Evolutionary conservation across 1,139 yeast genomes (phyloP), one percentile per base, ranked within the genome.

Genomic region (Sugiyamaella neomexicana): DNA sequence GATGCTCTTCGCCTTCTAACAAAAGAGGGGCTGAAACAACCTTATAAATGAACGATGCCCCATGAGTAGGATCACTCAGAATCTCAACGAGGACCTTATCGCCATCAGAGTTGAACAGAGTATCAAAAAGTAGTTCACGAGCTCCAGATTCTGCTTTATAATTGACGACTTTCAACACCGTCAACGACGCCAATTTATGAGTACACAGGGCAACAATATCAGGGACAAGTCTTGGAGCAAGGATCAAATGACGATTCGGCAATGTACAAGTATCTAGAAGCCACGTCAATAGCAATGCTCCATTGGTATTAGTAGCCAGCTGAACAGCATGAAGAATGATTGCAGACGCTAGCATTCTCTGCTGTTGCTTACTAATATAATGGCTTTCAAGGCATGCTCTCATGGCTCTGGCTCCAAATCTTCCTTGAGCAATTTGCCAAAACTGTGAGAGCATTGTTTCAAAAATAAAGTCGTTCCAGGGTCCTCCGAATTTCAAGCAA

Each of bases 321-420:
- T 85, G 90, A 61, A 86, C 88, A 36, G 95, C 83, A 73, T 86
- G 85, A 52, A 85, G 79, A 23, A 89, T 83, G 58, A 93, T 88
- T 58, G 89, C 82, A 1, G 89, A 84, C 12, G 96, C 86, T n/a
- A 91, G 79, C 54, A 89, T 77, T 7, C 86, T 72, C 51, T 86
- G 80, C 66, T 89, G 96, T 64, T 85, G 91, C 36, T 74, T 73
- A 10, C 85, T 76, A 8, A 83, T 77, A 57, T 80, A 79, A 49
- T 80, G 81, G 43, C 93, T 85, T 71, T 93, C 99, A 53, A 93
- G 76, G 62, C 96, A 89, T 0, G 99, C 96, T 60, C 99, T 76
- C 62, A 91, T 85, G 34, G 98, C 96, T 63, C 99, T 80, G 0
- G 98, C 93, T 46, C 99, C 99, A 70, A 89, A 93, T 64, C 99